Evolutionary conservation across 140 eudicot species (phyloP), one percentile per base, ranked within the genome.

Genomic region (Erigeron philadelphicus): DNA sequence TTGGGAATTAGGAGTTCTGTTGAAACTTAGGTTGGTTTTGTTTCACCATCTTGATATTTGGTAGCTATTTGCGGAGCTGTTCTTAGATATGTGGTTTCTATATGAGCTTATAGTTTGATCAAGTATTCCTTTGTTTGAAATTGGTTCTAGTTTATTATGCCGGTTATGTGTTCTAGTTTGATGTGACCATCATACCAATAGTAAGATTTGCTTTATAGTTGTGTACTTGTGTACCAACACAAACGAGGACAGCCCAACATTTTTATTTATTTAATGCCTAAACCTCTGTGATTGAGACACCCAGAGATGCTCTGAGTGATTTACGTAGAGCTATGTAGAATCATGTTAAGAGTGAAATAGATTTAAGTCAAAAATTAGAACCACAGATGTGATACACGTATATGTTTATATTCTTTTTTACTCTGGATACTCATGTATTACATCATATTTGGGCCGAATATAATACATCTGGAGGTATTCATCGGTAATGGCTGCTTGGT

Each of bases 1-100:
- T 81, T 63, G 77, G 82, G 82, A 74, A 78, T 74, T 76, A 75
- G 71, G 65, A 80, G 81, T 81, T 80, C 50, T 81, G 61, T 64
- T 83, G 84, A 77, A 83, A 83, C 72, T 87, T 85, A 78, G 81
- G 85, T 80, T 75, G 62, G 78, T 79, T 80, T 76, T 71, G 76
- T 63, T 76, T 80, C 66, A 61, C 63, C 64, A 67, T 64, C 78
- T 65, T 82, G 81, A 64, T 23, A 64, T 72, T 68, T 67, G 76
- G 17, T 61, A 44, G 64, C 66, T 76, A 69, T 70, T 48, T 31
- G 79, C 54, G 17, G 75, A 69, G 50, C 54, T 50, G 57, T 72
- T 74, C 71, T 16, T 80, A 11, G 53, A 55, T 78, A 50, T 19
- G 9, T 58, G 58, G 43, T 45, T 68, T 68, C 63, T 42, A 48